Evolutionary conservation across 2,329 filamentous ascomycete species (phyloP).

Genomic region (Calonectria pauciramosa): DNA sequence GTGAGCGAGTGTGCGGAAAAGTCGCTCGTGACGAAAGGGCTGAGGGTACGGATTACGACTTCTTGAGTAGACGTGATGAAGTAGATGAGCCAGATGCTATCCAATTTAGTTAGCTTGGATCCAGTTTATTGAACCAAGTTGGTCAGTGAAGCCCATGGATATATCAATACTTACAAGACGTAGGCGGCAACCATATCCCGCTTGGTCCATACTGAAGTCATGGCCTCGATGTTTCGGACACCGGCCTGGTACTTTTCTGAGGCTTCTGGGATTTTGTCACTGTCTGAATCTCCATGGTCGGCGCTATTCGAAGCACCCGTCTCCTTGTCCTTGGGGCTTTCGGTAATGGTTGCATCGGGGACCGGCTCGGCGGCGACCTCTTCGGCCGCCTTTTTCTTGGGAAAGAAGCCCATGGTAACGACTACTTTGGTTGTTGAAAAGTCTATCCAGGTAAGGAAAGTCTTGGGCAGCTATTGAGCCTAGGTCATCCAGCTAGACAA

Average conservation of each 20-base stretch:
- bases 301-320: conserved; percentile 25
- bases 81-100: conserved; percentile 58
- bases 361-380: neutral
- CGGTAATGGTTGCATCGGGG: neutral
- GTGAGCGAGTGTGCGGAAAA: conserved; percentile 64
- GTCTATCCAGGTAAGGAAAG: neutral
- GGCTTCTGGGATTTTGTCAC: conserved; percentile 46
- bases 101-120: neutral
- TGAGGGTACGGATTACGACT: conserved; percentile 50
- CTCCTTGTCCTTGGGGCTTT: conserved; percentile 31
- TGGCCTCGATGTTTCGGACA: conserved; percentile 63
- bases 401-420: conserved; percentile 23
- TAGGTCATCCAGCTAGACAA: neutral
- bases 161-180: conserved; percentile 53
- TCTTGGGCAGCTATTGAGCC: neutral
- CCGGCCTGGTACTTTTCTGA: conserved; percentile 53
- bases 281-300: conserved; percentile 51
- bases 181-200: conserved; percentile 61
- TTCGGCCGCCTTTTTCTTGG: conserved; percentile 10
- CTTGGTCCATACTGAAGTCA: conserved; percentile 54
- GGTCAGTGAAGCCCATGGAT: neutral
- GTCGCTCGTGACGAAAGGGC: conserved; percentile 58
- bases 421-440: neutral
- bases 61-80: conserved; percentile 61
- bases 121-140: neutral